These are phyloP conservation scores for Dactylorhiza incarnata DNA, from an alignment of 106 monocot species.

Conservation along the genomic window DNA sequence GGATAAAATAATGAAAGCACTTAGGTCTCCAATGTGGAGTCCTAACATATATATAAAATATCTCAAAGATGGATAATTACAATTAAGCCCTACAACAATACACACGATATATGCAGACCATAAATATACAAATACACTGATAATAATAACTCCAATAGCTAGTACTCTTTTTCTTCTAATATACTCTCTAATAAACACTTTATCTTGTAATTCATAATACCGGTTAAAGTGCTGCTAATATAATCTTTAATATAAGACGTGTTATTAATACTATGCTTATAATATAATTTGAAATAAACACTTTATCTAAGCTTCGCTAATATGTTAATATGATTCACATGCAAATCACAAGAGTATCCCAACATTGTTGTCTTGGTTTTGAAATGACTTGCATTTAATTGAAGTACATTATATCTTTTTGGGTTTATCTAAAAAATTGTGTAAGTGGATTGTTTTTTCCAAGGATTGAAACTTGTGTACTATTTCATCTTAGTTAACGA, in stretches of 20 bases:
- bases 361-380: neutral
- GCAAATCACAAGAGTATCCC: neutral
- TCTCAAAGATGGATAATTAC: too few species aligned
- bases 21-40: too few species aligned
- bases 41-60: too few species aligned
- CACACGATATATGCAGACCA: too few species aligned
- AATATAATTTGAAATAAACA: neutral
- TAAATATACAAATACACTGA: too few species aligned
- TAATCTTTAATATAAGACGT: too few species aligned
- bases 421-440: neutral
- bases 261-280: neutral
- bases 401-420: neutral
- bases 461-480: neutral
- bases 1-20: too few species aligned
- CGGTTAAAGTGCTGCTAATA: too few species aligned
- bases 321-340: neutral
- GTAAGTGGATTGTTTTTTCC: neutral
- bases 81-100: too few species aligned
- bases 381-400: neutral
- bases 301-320: neutral
- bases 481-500: neutral
- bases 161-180: too few species aligned
- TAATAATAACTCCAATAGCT: too few species aligned
- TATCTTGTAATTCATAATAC: too few species aligned
- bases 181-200: neutral